Evolutionary conservation across 192 early-diverging fungal species (phyloP), one percentile per base, ranked within the genome.

Genomic region (Mortierella claussenii): DNA sequence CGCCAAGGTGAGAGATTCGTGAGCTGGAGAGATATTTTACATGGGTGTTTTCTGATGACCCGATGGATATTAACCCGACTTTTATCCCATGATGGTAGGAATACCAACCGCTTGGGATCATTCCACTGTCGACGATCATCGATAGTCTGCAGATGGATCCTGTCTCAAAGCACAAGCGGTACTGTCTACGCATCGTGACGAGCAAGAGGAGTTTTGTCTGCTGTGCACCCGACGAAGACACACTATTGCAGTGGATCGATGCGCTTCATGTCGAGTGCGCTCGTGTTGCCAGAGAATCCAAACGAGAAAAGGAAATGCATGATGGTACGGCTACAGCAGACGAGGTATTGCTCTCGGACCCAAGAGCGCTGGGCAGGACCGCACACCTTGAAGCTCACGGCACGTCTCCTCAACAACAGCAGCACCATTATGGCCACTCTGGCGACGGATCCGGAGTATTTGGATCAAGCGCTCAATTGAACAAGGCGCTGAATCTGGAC

Each of bases 91-190:
- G 42, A 47, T 30, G 2, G 17, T 66, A 84, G 85, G 81, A 88
- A 59, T 84, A 82, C 46, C 75, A 82, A 59, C 81, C 82, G 13
- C 79, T 80, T 56, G 68, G 78, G 0, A 82, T 84, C 45, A 85
- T 88, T 43, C 79, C 83, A 20, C 57, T 86, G 12, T 56, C 69
- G 4, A 68, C 79, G 15, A 81, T 88, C 30, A 80, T 88, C 44
- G 87, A 86, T 64, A 80, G 81, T 0, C 61, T 88, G 17, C 83
- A 88, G 44, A 86, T 78, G 13, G 85, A 86, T 26, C 78, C 87
- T 3, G 74, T 84, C 21, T 84, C 81, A 21, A 85, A 84, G 45
- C 65, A 66, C 13, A 88, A 86, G 45, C 79, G 68, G 46, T 68
- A 81, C 57, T 86, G 85, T 31, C 79, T 88, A 55, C 82, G 85